A percentile compares a stretch with the other conserved stretches of the same genome.
Conservation (phyloP, 1,139 yeast genomes). For the Yamadazyma triangularis region DNA sequence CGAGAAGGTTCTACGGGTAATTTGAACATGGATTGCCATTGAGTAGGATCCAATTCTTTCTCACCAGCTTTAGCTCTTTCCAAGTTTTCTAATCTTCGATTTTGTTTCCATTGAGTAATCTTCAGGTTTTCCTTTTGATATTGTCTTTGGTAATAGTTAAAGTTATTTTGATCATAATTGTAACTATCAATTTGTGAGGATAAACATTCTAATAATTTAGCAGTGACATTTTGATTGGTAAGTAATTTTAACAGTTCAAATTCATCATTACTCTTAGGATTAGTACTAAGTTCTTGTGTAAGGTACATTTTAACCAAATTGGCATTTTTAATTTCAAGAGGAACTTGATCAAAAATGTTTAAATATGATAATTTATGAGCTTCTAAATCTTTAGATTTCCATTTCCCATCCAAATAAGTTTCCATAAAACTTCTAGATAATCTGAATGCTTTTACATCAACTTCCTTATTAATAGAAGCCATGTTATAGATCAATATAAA, state of each 20-base stretch:
- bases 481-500: constrained; percentile 73
- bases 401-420: constrained; percentile 54
- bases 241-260: constrained; percentile 40
- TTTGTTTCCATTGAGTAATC: constrained; percentile 72
- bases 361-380: constrained; percentile 59
- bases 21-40: constrained; percentile 65
- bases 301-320: constrained; percentile 39
- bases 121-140: constrained; percentile 67
- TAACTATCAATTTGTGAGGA: constrained; percentile 74
- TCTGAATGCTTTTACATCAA: constrained; percentile 67
- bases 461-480: constrained; percentile 58
- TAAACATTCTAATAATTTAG: constrained; percentile 59
- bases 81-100: constrained; percentile 64
- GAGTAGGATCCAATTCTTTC: constrained; percentile 52
- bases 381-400: constrained; percentile 64
- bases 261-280: constrained; percentile 18
- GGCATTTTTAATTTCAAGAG: constrained; percentile 59
- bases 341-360: constrained; percentile 70
- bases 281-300: constrained; percentile 12
- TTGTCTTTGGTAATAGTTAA: constrained; percentile 80
- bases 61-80: constrained; percentile 57
- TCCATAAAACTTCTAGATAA: constrained; percentile 60
- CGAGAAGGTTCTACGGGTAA: constrained; percentile 76
- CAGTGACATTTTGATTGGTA: constrained; percentile 42
- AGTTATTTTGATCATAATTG: constrained; percentile 77